Percentiles rank a stretch among this genome's conserved stretches.
These are phyloP conservation scores for Tetracladium setigerum DNA, from an alignment of 495 filamentous ascomycete genomes.

Conservation along the genomic window DNA sequence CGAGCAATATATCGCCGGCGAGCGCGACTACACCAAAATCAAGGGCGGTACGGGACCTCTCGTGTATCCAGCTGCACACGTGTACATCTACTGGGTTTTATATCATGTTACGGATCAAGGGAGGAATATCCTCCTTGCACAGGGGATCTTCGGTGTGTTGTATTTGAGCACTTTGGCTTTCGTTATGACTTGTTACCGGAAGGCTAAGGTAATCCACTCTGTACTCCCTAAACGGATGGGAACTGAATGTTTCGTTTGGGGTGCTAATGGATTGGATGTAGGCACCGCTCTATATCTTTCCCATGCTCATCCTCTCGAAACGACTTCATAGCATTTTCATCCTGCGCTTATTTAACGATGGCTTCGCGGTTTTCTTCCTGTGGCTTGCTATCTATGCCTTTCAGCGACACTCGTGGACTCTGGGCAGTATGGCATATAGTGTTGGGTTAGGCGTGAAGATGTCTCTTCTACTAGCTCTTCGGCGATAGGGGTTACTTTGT, in stretches of 20 bases:
- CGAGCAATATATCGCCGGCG: slow-evolving; percentile 66
- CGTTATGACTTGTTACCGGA: slow-evolving; percentile 76
- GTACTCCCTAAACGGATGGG: not conserved
- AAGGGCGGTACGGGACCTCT: slow-evolving; percentile 85
- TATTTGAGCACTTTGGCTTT: slow-evolving; percentile 69
- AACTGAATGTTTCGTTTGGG: not conserved
- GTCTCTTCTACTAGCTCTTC: slow-evolving; percentile 74
- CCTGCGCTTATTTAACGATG: slow-evolving; percentile 92
- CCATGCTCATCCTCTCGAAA: slow-evolving; percentile 82
- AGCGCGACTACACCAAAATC: slow-evolving; percentile 81
- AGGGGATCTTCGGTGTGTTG: slow-evolving; percentile 68
- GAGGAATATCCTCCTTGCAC: slow-evolving; percentile 66
- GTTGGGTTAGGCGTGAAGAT: slow-evolving; percentile 86
- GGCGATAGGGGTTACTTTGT: slow-evolving; percentile 63
- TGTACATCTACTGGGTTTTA: slow-evolving; percentile 80
- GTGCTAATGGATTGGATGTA: slow-evolving; percentile 20
- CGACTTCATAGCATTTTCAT: slow-evolving; percentile 89
- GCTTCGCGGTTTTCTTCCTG: slow-evolving; percentile 73
- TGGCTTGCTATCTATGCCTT: slow-evolving; percentile 73
- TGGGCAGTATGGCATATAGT: slow-evolving; percentile 66
- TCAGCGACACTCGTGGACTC: slow-evolving; percentile 61
- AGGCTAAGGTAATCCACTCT: slow-evolving; percentile 47
- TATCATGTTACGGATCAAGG: slow-evolving; percentile 73
- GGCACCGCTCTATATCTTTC: slow-evolving; percentile 85
- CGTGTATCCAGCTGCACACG: slow-evolving; percentile 89